Evolutionary conservation across 306 rosid species (phyloP).

Genomic region (Oxytropis ochrocephala): DNA sequence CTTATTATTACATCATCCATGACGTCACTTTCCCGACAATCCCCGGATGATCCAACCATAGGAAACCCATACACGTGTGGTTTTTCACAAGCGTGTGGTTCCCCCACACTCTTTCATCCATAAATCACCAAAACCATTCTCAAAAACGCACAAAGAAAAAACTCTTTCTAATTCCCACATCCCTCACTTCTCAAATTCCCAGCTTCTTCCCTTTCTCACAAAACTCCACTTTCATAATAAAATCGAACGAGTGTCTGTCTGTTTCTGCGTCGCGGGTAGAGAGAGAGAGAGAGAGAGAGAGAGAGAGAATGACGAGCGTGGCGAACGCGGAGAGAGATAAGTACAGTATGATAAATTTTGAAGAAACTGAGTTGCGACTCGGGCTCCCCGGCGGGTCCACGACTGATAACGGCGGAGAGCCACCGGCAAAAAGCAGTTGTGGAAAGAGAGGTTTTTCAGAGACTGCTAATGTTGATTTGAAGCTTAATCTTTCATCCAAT

Average conservation of each 20-base stretch:
- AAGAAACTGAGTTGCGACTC: conserved; percentile 73
- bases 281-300: too few species aligned
- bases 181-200: background rate
- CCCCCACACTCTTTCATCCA: background rate
- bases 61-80: conserved; percentile 39
- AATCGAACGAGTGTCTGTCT: background rate
- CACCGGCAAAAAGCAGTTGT: background rate
- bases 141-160: background rate
- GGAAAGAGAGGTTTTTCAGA: conserved; percentile 70
- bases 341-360: conserved; percentile 54
- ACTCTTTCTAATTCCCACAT: background rate
- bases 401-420: conserved; percentile 9
- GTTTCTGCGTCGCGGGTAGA: background rate
- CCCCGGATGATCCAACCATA: conserved; percentile 24
- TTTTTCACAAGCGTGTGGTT: conserved; percentile 6
- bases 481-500: conserved; percentile 73
- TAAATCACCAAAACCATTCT: conserved; percentile 19
- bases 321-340: conserved; percentile 5
- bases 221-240: background rate
- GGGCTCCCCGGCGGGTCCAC: conserved; percentile 63
- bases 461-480: conserved; percentile 55
- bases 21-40: conserved; percentile 58
- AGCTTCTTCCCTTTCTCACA: background rate
- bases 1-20: conserved; percentile 38
- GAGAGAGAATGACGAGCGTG: conserved; percentile 17